Conservation (phyloP, 495 filamentous ascomycete genomes). For the Tuber borchii region DNA sequence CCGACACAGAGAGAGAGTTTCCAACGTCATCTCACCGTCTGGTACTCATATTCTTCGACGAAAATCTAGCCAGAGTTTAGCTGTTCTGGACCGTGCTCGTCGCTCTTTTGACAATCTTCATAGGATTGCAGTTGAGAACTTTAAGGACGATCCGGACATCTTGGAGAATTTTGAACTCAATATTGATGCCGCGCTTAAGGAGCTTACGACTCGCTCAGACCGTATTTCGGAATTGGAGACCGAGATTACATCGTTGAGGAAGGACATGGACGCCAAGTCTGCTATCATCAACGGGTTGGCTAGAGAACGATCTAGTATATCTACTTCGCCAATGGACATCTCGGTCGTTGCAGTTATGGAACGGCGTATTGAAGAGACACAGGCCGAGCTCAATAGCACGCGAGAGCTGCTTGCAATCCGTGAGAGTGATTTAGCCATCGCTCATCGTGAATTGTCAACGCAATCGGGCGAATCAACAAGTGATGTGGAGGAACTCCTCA, state of each 20-base stretch:
- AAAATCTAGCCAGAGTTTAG: conserved; percentile 87
- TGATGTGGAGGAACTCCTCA: conserved; percentile 44
- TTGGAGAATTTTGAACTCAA: conserved; percentile 92
- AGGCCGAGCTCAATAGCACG: conserved; percentile 68
- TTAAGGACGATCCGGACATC: conserved; percentile 70
- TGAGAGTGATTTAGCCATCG: conserved; percentile 62
- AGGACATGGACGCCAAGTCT: conserved; percentile 93
- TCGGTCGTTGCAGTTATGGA: conserved; percentile 80
- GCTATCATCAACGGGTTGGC: conserved; percentile 91
- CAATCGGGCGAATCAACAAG: conserved; percentile 39
- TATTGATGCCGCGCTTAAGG: conserved; percentile 85
- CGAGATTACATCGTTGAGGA: conserved; percentile 74
- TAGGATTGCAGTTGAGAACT: conserved; percentile 77
- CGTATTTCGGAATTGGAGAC: conserved; percentile 81
- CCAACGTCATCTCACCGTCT: conserved; percentile 59
- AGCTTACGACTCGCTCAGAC: conserved; percentile 78
- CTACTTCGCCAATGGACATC: conserved; percentile 80
- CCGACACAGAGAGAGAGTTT: conserved; percentile 65
- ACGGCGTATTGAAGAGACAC: conserved; percentile 77
- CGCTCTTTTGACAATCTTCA: conserved; percentile 84
- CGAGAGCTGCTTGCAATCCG: conserved; percentile 63
- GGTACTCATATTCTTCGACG: conserved; percentile 71
- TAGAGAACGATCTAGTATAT: conserved; percentile 78
- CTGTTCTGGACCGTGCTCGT: conserved; percentile 84
- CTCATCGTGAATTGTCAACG: conserved; percentile 42